A percentile compares a stretch with the other conserved stretches of the same genome.
phyloP scores from a whole-genome alignment of 495 filamentous ascomycete species.

The Penicillium pulvis region DNA sequence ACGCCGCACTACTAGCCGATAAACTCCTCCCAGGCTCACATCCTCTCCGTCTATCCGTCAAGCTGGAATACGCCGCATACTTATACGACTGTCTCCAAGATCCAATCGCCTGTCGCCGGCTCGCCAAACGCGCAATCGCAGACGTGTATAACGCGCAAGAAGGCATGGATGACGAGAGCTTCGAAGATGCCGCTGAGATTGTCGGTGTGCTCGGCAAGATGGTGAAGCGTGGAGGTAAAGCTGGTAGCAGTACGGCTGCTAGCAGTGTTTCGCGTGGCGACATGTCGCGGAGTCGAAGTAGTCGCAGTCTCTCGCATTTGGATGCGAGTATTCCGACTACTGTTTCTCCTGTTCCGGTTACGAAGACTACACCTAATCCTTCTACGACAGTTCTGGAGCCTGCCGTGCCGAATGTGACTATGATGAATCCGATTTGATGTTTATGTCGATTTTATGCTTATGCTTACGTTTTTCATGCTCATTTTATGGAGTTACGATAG shows the following conservation, averaged over 20 bases:
- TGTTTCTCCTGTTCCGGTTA: constrained; percentile 27
- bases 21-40: constrained; percentile 79
- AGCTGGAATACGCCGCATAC: constrained; percentile 93
- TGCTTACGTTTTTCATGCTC: background rate
- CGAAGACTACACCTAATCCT: constrained; percentile 23
- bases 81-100: constrained; percentile 93
- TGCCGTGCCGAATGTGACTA: constrained; percentile 39
- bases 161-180: constrained; percentile 90
- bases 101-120: constrained; percentile 64
- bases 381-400: constrained; percentile 19
- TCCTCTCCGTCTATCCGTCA: constrained; percentile 85
- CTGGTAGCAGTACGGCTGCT: constrained; percentile 34
- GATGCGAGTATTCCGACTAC: constrained; percentile 30
- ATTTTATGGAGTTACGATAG: constrained; percentile 11
- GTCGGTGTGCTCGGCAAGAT: constrained; percentile 75
- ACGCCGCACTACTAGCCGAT: constrained; percentile 75
- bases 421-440: constrained; percentile 47
- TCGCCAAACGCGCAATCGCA: constrained; percentile 81
- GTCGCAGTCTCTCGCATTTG: constrained; percentile 31
- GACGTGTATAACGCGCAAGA: constrained; percentile 90
- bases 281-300: constrained; percentile 37
- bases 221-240: constrained; percentile 65
- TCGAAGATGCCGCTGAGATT: constrained; percentile 74
- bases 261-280: constrained; percentile 29
- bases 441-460: background rate